Evolutionary conservation across 345 rosid genomes (phyloP), one percentile per base, ranked within the genome.

Genomic region (Citrus sp.): DNA sequence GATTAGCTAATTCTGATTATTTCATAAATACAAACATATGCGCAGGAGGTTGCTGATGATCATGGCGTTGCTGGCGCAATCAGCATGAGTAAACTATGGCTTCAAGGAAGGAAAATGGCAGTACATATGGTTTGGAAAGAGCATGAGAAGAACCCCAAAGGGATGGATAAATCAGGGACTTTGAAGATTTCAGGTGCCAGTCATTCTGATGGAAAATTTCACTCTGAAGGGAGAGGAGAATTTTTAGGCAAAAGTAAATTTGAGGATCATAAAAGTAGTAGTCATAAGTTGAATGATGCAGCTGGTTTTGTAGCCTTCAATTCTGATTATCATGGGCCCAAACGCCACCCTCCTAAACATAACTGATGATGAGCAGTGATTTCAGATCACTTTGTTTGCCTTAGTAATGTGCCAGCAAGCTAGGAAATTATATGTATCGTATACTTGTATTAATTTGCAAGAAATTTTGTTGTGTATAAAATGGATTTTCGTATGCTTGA

Each of bases 181-280:
- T 78, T 82, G 67, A 74, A 79, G 77, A 79, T 77, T 78, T 85
- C 90, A 89, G 90, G 90, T 89, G 84, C 88, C 78, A 80, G 78
- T 21, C 82, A 37, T 38, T 81, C 59, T 77, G 84, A 81, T 77
- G 80, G 78, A 78, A 85, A 81, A 65, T 80, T 79, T 82, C 80
- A 82, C 37, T 76, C 76, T 70, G 77, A 72, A 81, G 86, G 76
- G 58, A 76, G 79, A 54, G 72, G 40, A 58, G 72, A 35, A 65
- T 73, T 70, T 28, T 70, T 27, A 34, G 78, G 60, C 54, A 72
- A 79, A 77, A 24, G 74, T 6, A 77, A 82, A 67, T 6, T 7
- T 63, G 69, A 76, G 60, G 80, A 51, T 30, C 51, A 18, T 18
- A 64, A 58, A 64, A 81, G 25, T 54, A 74, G 38, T 51, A 35